Evolutionary conservation across 2,329 filamentous ascomycete genomes (phyloP), one percentile per base, ranked within the genome.

Genomic region (Cladosporium sp.): DNA sequence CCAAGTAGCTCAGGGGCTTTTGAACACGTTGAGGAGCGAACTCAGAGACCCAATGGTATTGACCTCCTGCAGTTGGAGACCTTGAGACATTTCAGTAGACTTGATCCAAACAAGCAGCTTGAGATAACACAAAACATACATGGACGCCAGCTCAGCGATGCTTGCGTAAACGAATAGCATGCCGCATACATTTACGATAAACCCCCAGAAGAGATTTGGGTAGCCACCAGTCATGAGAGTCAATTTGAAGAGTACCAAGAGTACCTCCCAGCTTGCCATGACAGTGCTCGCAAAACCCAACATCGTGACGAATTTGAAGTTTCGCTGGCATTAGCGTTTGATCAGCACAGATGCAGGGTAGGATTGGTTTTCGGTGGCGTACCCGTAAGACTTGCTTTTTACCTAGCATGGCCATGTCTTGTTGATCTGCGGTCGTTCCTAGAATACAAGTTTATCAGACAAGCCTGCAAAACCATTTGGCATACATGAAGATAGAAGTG

Each of bases 1-100:
- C 67, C 8, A 77, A 64, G 55, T 77, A 78, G 59, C 73, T 75
- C 56, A 76, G 68, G 54, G 76, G 71, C 39, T 70, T 74, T 58
- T 74, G 74, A 42, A 67, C 73, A 2, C 68, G 69, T n/a, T 66
- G 65, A 8, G 75, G 75, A 1, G 74, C 73, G 13, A 77, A 70
- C 22, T 76, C 66, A 3, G 72, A 74, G 1, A 76, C 74, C 72
- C 63, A 66, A 37, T 75, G 57, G 54, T 74, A 75, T 60, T 74
- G 54, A 17, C 56, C 56, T 71, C 44, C 54, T 9, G 54, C 54
- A 17, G 54, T 56, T 9, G 54, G 54, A 2, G 54, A 56, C 54
- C 54, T 32, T 56, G n/a, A 20, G 12, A 48, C 20, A 19, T 6
- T n/a, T 56, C 34, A 56, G 28, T 32, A 10, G 28, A 32, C 28